Conservation (phyloP, 345 rosid genomes). For the Trapa bicornis region DNA sequence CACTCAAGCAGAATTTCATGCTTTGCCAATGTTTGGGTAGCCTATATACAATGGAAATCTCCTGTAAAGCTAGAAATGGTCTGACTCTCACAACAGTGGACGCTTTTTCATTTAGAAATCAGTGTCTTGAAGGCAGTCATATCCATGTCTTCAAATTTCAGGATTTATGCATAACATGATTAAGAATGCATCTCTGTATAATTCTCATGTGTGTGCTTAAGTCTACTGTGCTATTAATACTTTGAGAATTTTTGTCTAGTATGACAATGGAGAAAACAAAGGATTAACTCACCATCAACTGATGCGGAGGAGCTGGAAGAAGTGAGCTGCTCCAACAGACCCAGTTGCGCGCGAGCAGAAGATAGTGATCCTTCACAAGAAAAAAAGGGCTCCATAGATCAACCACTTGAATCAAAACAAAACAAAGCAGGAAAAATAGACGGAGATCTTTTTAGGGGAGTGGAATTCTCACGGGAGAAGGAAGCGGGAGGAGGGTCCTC, state of each 20-base stretch:
- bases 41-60: neutral
- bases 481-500: conserved; percentile 7
- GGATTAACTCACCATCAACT: conserved; percentile 33
- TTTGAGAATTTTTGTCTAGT: neutral
- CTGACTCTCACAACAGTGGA: neutral
- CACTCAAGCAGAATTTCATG: neutral
- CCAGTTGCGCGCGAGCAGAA: conserved; percentile 61
- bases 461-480: neutral
- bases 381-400: neutral
- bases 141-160: too few relatives aligned
- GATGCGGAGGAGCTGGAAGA: conserved; percentile 33
- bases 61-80: neutral
- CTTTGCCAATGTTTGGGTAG: neutral
- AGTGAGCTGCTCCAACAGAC: conserved; percentile 66
- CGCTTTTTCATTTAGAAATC: neutral
- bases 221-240: too few relatives aligned
- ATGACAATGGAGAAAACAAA: neutral
- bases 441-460: neutral
- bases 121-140: too few relatives aligned
- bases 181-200: too few relatives aligned
- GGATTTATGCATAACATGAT: too few relatives aligned
- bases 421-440: neutral
- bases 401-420: neutral
- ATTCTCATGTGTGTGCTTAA: too few relatives aligned
- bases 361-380: conserved; percentile 40